phyloP scores from a whole-genome alignment of 345 rosid genomes.

The Excoecaria cochinchinensis region DNA sequence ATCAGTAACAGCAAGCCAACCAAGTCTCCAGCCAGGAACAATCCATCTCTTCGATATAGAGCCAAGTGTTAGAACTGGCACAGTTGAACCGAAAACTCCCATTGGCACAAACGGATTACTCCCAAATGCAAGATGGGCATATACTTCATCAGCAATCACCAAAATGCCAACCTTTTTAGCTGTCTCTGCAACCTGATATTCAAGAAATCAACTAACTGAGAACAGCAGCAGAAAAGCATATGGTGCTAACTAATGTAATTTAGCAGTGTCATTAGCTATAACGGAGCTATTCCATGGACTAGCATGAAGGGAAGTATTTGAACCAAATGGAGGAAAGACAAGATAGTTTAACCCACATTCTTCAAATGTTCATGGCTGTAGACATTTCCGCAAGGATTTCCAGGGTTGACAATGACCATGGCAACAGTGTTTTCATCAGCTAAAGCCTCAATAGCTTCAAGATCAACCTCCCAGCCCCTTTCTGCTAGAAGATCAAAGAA shows the following conservation, averaged over 20 bases:
- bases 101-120: conserved; percentile 47
- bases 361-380: conserved; percentile 45
- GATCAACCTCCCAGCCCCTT: conserved; percentile 61
- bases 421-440: conserved; percentile 65
- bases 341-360: conserved; percentile 17
- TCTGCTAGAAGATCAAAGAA: conserved; percentile 59
- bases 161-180: conserved; percentile 27
- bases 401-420: conserved; percentile 51
- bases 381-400: conserved; percentile 54
- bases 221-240: neutral
- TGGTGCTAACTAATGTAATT: neutral
- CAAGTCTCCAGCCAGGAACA: conserved; percentile 66
- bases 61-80: conserved; percentile 54
- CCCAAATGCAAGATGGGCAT: conserved; percentile 50
- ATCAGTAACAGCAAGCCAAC: conserved; percentile 54
- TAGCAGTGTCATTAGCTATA: too few relatives aligned
- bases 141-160: conserved; percentile 32
- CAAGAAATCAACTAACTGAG: neutral
- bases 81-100: conserved; percentile 53
- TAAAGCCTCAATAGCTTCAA: conserved; percentile 44
- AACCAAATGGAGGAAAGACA: neutral
- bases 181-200: conserved; percentile 19
- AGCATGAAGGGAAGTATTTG: neutral
- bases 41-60: conserved; percentile 66
- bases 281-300: neutral